Conservation (phyloP, 768 basidiomycete species). For the Paxillus ammoniavirescens region DNA sequence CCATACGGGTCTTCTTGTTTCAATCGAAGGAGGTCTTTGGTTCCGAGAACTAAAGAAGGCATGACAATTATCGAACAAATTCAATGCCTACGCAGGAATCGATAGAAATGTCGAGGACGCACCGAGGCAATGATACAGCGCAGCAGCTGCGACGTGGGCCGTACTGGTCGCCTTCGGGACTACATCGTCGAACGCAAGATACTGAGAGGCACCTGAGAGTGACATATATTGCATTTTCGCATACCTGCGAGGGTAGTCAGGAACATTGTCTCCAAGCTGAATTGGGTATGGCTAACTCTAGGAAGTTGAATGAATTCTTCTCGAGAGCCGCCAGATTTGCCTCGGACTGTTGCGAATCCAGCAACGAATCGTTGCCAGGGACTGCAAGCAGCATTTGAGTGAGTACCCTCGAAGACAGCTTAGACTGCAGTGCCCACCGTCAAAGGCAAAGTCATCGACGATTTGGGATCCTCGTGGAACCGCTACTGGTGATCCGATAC, state of each 20-base stretch:
- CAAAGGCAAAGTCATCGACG: constrained; percentile 66
- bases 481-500: constrained; percentile 50
- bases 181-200: constrained; percentile 62
- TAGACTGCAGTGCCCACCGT: constrained; percentile 42
- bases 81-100: background rate
- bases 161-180: constrained; percentile 67
- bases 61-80: background rate
- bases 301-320: constrained; percentile 74
- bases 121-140: constrained; percentile 87
- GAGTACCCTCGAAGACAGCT: background rate
- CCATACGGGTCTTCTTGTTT: constrained; percentile 63
- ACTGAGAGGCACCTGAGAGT: constrained; percentile 44
- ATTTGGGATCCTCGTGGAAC: constrained; percentile 38
- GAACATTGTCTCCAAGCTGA: background rate
- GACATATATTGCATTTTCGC: constrained; percentile 72
- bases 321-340: constrained; percentile 60
- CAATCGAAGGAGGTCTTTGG: constrained; percentile 66
- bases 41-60: constrained; percentile 58
- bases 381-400: constrained; percentile 23
- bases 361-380: constrained; percentile 24
- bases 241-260: constrained; percentile 49
- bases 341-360: constrained; percentile 57
- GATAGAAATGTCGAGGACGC: constrained; percentile 12
- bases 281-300: constrained; percentile 52
- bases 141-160: constrained; percentile 75